Percentiles rank a stretch among this genome's conserved stretches.
These are phyloP conservation scores for Citrus hindsii DNA, from an alignment of 345 rosid genomes.

Conservation along the genomic window DNA sequence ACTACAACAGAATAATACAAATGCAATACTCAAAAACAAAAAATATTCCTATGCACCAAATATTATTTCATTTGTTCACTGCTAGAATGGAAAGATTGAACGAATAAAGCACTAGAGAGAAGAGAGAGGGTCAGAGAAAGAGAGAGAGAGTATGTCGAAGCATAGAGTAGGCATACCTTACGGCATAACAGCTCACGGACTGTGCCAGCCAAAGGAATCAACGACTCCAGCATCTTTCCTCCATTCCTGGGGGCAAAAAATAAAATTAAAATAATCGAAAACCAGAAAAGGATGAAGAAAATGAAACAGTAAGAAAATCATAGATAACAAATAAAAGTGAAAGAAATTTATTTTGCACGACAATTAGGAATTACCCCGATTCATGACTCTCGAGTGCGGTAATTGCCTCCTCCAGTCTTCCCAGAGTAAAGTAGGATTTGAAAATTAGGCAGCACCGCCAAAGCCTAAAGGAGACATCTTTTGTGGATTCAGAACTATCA, in stretches of 20 bases:
- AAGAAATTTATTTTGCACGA: background rate
- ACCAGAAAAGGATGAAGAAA: too few relatives aligned
- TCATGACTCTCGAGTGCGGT: constrained; percentile 67
- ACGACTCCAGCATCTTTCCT: constrained; percentile 47
- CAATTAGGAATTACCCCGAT: constrained; percentile 40
- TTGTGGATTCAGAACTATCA: constrained; percentile 37
- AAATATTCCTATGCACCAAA: background rate
- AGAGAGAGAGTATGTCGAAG: background rate
- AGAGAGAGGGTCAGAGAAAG: too few relatives aligned
- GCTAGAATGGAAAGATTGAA: background rate
- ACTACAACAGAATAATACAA: constrained; percentile 32
- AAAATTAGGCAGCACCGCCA: constrained; percentile 69
- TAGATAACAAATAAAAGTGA: constrained; percentile 2
- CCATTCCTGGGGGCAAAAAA: constrained; percentile 31
- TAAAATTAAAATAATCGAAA: background rate
- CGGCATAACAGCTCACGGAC: constrained; percentile 65
- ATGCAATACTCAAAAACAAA: background rate
- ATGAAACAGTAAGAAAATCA: constrained; percentile 10
- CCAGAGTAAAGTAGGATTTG: constrained; percentile 75
- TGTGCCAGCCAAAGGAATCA: constrained; percentile 55
- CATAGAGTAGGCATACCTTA: constrained; percentile 50
- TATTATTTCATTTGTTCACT: background rate
- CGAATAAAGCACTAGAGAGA: background rate
- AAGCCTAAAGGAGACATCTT: constrained; percentile 42
- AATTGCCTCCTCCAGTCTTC: constrained; percentile 89